Evolutionary conservation across 148 eudicot species (phyloP).

Genomic region (Rhododendron mucronatum): DNA sequence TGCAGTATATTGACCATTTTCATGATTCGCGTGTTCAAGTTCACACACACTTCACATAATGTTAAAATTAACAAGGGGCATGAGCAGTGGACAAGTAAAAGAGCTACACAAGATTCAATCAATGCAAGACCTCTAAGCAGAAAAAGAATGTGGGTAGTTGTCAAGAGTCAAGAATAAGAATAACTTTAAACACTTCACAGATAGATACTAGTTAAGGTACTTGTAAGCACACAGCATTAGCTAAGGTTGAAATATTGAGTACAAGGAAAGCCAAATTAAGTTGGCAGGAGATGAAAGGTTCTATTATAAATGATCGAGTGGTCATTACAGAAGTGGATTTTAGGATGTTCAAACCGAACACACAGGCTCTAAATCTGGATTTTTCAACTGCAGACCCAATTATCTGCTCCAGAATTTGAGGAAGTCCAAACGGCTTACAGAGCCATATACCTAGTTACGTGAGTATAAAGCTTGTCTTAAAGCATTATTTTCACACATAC

Average conservation of each 20-base stretch:
- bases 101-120: not conserved
- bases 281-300: not conserved
- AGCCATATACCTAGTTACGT: too few species aligned
- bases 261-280: not conserved
- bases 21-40: too few species aligned
- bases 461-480: not conserved
- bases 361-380: not conserved
- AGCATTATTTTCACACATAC: not conserved
- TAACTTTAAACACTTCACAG: not conserved
- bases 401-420: not conserved
- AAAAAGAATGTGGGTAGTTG: not conserved
- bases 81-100: constrained; percentile 1
- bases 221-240: not conserved
- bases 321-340: not conserved
- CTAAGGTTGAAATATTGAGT: not conserved
- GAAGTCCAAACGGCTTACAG: not conserved
- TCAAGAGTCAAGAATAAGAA: not conserved
- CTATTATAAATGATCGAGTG: not conserved
- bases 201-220: not conserved
- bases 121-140: not conserved
- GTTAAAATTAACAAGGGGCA: not conserved
- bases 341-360: not conserved
- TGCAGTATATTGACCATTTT: too few species aligned
- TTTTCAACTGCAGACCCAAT: not conserved
- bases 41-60: not conserved